Evolutionary conservation across 2,329 filamentous ascomycete genomes (phyloP).

Genomic region (Apiospora marii): DNA sequence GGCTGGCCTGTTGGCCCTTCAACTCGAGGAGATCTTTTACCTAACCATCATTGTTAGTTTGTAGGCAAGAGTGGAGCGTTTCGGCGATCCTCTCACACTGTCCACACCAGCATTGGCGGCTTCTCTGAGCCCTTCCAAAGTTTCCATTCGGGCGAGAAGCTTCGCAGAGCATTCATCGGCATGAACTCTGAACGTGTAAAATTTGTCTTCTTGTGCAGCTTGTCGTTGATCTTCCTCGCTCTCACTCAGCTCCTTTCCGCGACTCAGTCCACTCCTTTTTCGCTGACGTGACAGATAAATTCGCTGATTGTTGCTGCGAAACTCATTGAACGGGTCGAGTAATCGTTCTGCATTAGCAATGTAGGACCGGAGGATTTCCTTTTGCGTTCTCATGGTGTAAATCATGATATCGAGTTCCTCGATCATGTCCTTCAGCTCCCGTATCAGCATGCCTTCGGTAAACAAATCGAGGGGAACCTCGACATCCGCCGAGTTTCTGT

Average conservation of each 20-base stretch:
- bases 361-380: slow-evolving; percentile 41
- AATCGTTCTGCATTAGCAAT: slow-evolving; percentile 36
- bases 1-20: slow-evolving; percentile 55
- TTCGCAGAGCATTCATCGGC: neutral
- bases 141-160: neutral
- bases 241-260: too few relatives aligned
- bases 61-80: too few relatives aligned
- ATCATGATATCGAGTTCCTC: slow-evolving; percentile 58
- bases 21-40: slow-evolving; percentile 50
- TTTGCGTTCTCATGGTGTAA: slow-evolving; percentile 46
- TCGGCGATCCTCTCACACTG: too few relatives aligned
- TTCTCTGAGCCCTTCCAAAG: too few relatives aligned
- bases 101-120: too few relatives aligned
- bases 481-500: slow-evolving; percentile 7
- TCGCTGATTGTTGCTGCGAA: too few relatives aligned
- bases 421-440: slow-evolving; percentile 54
- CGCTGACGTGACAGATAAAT: too few relatives aligned
- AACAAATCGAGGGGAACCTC: slow-evolving; percentile 48
- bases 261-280: too few relatives aligned
- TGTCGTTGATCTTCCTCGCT: neutral
- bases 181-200: neutral
- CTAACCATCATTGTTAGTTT: slow-evolving; percentile 30
- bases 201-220: neutral
- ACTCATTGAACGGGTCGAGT: slow-evolving; percentile 27
- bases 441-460: slow-evolving; percentile 50